Base-by-base conservation (phyloP, 306 rosid species). In the Cicer arietinum region DNA sequence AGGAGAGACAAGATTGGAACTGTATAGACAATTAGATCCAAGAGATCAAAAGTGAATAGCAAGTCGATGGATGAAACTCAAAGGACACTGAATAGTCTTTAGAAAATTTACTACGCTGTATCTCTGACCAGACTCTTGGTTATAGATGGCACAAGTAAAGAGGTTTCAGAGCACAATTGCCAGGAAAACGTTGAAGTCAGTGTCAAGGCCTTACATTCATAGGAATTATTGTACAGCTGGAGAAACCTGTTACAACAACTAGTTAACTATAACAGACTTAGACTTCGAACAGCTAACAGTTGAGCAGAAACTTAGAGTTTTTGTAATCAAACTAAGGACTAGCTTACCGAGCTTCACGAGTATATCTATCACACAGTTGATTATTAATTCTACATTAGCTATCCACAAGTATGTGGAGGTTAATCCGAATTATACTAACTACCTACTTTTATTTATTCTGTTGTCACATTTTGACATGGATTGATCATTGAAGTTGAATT, bases 341-440 rank as follows among this genome's bases (percentile, higher is more conserved):
- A 35, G 74, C 35, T 10, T 35, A 50, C 61, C 9, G 35, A 50
- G 35, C 60, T 48, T 13, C 61, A 35, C 11, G 5, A 7, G 22
- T 16, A 16, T 13, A 7, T 48, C 52, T 43, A 3, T 44, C 7
- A 17, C 25, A 4, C 35, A 3, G 42, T 52, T 25, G 69, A 65
- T 65, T 51, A 52, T 35, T 18, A 22, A 39, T 71, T 73, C 37
- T 61, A 7, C 72, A 37, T 71, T 63, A 76, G 47, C 52, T 16
- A 14, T 13, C 30, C 43, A 12, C 14, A 25, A 11, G 42, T 9
- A 44, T 63, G 56, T 71, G 62, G 17, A 50, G 3, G 0, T 60
- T 52, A 14, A 66, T 66, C 69, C 13, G 42, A 54, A 51, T 20
- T 16, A 46, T 54, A 56, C 17, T 71, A 20, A 43, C 37, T 16